These are phyloP conservation scores for Mimosa bimucronata DNA, from an alignment of 306 rosid genomes.

Conservation along the genomic window DNA sequence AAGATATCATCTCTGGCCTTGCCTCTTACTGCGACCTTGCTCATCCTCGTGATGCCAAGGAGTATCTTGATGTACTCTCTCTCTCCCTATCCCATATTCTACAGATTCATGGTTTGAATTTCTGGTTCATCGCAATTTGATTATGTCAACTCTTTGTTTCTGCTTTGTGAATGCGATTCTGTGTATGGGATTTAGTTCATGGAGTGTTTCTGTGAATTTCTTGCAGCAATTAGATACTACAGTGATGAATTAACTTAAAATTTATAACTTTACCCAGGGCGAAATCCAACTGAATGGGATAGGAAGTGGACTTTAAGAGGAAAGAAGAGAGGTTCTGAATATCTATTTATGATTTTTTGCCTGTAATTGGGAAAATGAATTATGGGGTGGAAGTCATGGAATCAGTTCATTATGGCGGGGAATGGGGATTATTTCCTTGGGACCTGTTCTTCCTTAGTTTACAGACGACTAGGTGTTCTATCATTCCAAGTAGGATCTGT, in stretches of 20 bases:
- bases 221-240: constrained; percentile 3
- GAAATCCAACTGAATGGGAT: constrained; percentile 1
- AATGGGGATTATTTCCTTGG: not conserved
- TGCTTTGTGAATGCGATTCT: not conserved
- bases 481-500: not conserved
- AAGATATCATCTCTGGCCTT: constrained; percentile 83
- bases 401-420: not conserved
- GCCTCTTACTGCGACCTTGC: constrained; percentile 94
- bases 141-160: not conserved
- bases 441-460: not conserved
- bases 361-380: not conserved
- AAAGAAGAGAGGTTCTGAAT: not conserved
- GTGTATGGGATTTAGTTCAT: not conserved
- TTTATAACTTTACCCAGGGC: not conserved
- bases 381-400: not conserved
- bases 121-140: not conserved
- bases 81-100: constrained; percentile 1
- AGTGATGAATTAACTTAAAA: not conserved
- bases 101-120: not conserved
- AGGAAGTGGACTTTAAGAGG: not conserved
- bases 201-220: not conserved
- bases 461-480: not conserved
- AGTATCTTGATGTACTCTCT: constrained; percentile 79
- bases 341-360: not conserved
- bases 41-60: constrained; percentile 85